Evolutionary conservation across 768 basidiomycete species (phyloP).

Genomic region (Pisolithus microcarpus): DNA sequence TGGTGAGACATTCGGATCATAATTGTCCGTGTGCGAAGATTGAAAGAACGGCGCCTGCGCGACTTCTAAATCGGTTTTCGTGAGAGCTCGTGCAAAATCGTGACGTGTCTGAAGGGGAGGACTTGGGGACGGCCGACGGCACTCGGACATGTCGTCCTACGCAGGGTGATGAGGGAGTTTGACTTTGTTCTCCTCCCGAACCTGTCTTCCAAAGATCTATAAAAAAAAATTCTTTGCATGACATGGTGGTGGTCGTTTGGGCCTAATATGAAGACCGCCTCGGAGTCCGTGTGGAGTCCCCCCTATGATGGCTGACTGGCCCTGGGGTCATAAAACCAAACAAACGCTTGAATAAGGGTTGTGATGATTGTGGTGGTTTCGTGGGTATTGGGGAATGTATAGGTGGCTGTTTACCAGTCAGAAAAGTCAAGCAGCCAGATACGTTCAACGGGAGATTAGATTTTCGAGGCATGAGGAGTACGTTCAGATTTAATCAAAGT

Average conservation of each 20-base stretch:
- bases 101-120: background rate
- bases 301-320: constrained; percentile 8
- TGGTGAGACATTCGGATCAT: background rate
- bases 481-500: constrained; percentile 6
- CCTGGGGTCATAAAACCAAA: constrained; percentile 22
- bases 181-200: background rate
- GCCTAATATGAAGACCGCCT: background rate
- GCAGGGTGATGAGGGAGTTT: background rate
- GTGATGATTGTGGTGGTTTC: constrained; percentile 17
- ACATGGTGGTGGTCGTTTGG: background rate
- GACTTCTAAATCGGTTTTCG: background rate
- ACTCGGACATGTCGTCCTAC: background rate
- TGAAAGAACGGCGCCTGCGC: background rate
- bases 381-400: constrained; percentile 25
- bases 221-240: background rate
- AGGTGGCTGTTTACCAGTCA: constrained; percentile 8
- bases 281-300: background rate
- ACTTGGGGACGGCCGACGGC: background rate
- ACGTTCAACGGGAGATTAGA: background rate
- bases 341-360: constrained; percentile 25
- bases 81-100: background rate
- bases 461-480: background rate
- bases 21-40: background rate
- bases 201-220: background rate
- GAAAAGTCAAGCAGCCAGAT: background rate